Conservation (phyloP, 768 basidiomycete species). For the Amanita rubescens region DNA sequence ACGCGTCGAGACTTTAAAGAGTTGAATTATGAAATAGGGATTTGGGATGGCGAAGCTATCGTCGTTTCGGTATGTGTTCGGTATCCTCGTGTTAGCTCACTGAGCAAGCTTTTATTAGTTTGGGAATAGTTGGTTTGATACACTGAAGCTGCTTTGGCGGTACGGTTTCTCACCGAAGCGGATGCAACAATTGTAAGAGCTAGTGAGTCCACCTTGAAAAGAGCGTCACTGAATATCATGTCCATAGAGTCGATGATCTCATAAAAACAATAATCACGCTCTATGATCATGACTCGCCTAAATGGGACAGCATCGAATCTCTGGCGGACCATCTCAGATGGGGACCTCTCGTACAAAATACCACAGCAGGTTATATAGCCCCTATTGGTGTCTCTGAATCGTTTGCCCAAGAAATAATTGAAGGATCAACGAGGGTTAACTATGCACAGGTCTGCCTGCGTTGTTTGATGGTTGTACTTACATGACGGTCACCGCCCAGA, state of each 20-base stretch:
- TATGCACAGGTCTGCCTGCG: constrained; percentile 57
- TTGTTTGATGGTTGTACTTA: background rate
- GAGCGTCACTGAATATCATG: background rate
- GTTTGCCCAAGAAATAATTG: constrained; percentile 69
- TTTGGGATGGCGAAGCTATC: constrained; percentile 82
- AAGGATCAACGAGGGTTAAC: constrained; percentile 77
- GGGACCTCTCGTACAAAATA: constrained; percentile 39
- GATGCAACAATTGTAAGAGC: constrained; percentile 46
- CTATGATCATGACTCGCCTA: constrained; percentile 47
- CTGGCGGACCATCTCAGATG: constrained; percentile 49
- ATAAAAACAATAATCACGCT: constrained; percentile 45
- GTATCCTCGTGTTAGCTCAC: background rate
- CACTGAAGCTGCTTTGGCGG: constrained; percentile 65
- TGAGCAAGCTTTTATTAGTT: constrained; percentile 24
- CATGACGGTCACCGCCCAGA: constrained; percentile 26
- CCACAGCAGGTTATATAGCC: constrained; percentile 50
- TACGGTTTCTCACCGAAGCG: constrained; percentile 64
- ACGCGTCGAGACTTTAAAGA: constrained; percentile 40
- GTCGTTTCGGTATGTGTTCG: constrained; percentile 43
- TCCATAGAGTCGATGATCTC: constrained; percentile 47
- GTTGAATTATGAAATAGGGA: constrained; percentile 41
- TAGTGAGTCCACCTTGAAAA: background rate
- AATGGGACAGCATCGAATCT: constrained; percentile 55
- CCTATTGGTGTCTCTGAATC: constrained; percentile 44
- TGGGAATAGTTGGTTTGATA: constrained; percentile 62